Conservation (phyloP, 441 rosid species). For the Populus hybrid region DNA sequence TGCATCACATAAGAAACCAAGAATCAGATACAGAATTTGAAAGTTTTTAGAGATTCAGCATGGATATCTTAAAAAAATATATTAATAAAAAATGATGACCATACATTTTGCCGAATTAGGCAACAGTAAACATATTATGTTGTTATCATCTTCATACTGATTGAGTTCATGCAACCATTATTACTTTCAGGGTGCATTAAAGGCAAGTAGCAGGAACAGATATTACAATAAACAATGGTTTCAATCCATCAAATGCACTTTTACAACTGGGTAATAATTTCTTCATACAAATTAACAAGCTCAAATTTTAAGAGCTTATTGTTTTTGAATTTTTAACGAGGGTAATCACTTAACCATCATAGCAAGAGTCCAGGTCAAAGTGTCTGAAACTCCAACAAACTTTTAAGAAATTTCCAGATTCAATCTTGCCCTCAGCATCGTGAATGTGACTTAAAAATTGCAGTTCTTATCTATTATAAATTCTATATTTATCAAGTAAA, state of each 20-base stretch:
- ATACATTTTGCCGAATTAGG: not conserved
- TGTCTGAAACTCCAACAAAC: not conserved
- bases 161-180: not conserved
- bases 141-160: not conserved
- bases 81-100: not conserved
- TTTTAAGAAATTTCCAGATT: not conserved
- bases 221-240: not conserved
- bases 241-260: not conserved
- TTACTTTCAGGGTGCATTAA: not conserved
- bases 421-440: not conserved
- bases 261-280: not conserved
- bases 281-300: not conserved
- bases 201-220: not conserved
- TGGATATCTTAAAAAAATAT: not conserved
- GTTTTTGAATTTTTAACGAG: not conserved
- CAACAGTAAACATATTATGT: not conserved
- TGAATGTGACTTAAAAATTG: not conserved
- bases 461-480: not conserved
- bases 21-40: slow-evolving; percentile 2
- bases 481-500: not conserved
- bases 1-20: slow-evolving; percentile 33
- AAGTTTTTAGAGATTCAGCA: not conserved
- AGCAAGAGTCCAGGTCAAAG: not conserved
- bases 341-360: not conserved
- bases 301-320: not conserved